Conservation (phyloP, 371 early-diverging fungal genomes). For the Mucor sp. region DNA sequence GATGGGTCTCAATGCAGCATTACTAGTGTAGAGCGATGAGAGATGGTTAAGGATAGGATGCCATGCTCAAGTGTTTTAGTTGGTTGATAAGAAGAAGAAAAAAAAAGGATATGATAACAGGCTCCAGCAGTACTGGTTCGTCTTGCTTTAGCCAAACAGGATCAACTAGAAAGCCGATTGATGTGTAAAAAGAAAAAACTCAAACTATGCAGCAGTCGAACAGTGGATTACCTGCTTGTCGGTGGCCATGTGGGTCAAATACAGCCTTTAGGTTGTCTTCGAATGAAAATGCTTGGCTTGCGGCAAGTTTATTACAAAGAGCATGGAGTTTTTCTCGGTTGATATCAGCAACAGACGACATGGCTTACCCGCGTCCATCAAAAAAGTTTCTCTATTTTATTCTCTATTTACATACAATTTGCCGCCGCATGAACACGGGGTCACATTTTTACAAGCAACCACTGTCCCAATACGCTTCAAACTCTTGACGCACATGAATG, state of each 20-base stretch:
- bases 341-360: conserved; percentile 13
- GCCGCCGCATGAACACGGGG: neutral
- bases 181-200: neutral
- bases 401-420: neutral
- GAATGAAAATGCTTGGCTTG: conserved; percentile 4
- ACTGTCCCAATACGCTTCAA: conserved; percentile 45
- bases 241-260: conserved; percentile 9
- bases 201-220: neutral
- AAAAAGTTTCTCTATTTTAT: neutral
- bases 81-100: neutral
- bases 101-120: conserved; percentile 29
- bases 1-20: conserved; percentile 3
- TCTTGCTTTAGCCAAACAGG: neutral
- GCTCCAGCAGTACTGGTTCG: neutral
- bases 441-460: neutral
- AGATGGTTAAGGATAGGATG: conserved; percentile 5
- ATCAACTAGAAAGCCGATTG: neutral
- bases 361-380: neutral
- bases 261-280: conserved; percentile 2
- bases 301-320: neutral
- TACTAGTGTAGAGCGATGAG: neutral
- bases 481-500: conserved; percentile 72
- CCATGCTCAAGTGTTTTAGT: neutral
- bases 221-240: conserved; percentile 2
- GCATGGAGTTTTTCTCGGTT: neutral